Conservation (phyloP, 148 eudicot genomes). For the Drosera capensis region DNA sequence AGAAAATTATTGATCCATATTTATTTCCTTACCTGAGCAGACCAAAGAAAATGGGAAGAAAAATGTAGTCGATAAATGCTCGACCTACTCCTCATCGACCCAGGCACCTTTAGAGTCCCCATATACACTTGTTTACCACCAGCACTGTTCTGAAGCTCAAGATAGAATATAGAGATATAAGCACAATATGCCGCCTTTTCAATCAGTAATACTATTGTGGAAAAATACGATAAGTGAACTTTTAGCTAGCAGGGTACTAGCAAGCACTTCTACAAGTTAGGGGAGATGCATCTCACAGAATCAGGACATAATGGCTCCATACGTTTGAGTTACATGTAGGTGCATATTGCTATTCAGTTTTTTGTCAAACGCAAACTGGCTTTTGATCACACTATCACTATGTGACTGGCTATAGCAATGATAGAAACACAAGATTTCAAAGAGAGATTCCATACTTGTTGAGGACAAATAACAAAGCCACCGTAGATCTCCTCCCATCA, state of each 20-base stretch:
- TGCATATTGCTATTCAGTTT: too few relatives aligned
- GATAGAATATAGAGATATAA: background rate
- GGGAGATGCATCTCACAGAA: too few relatives aligned
- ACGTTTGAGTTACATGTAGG: too few relatives aligned
- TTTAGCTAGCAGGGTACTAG: too few relatives aligned
- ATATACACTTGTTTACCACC: conserved; percentile 47
- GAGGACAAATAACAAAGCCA: conserved; percentile 83
- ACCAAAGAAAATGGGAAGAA: background rate
- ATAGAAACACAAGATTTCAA: background rate
- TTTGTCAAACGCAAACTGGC: background rate
- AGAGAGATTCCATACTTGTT: conserved; percentile 36
- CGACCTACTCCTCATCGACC: conserved; percentile 90
- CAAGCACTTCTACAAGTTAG: too few relatives aligned
- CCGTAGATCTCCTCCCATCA: conserved; percentile 38
- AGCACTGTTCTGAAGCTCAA: too few relatives aligned
- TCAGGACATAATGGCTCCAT: too few relatives aligned
- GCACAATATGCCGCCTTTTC: background rate
- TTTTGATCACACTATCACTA: background rate
- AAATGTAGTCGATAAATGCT: conserved; percentile 6
- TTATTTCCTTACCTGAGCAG: conserved; percentile 2
- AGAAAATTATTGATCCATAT: conserved; percentile 2
- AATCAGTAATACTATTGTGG: background rate
- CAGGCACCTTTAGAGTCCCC: conserved; percentile 76
- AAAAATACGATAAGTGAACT: too few relatives aligned
- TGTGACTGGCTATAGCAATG: background rate